phyloP scores from a whole-genome alignment of 208 protist species.

The Trypanosoma vivax region DNA sequence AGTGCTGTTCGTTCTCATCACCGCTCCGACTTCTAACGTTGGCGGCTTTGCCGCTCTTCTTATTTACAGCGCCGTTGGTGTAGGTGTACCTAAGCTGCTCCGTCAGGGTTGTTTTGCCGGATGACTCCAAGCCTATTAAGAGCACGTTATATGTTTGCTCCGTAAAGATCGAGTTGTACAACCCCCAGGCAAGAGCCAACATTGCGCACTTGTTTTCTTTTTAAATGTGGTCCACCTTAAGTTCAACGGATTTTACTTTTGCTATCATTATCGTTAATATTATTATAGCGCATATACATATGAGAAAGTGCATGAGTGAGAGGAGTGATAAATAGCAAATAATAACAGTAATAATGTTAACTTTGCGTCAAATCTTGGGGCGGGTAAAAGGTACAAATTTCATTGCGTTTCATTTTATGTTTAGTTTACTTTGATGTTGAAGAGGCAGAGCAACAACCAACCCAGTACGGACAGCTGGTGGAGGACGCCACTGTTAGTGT shows the following conservation, averaged over 20 bases:
- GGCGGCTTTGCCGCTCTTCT: neutral
- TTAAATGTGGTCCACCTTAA: neutral
- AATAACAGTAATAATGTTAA: constrained; percentile 1
- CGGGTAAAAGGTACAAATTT: too few relatives aligned
- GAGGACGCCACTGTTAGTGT: too few relatives aligned
- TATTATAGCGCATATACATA: neutral
- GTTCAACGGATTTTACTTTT: neutral
- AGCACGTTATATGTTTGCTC: constrained; percentile 88
- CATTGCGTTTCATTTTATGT: too few relatives aligned
- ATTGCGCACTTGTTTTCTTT: constrained; percentile 12
- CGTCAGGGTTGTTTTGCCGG: constrained; percentile 97
- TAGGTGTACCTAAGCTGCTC: constrained; percentile 96
- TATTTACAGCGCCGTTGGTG: constrained; percentile 1
- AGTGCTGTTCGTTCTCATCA: neutral
- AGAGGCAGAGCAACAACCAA: too few relatives aligned
- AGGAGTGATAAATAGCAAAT: constrained; percentile 1
- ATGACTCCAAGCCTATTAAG: constrained; percentile 92
- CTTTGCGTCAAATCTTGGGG: neutral
- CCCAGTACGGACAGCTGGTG: too few relatives aligned
- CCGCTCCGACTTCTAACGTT: neutral
- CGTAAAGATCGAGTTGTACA: constrained; percentile 70
- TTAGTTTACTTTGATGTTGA: too few relatives aligned
- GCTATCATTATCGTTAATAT: constrained; percentile 1
- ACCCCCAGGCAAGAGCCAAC: constrained; percentile 50
- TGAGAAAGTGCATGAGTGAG: neutral